Base-by-base conservation (phyloP, 192 early-diverging fungal species). In the Cetraspora pellucida region DNA sequence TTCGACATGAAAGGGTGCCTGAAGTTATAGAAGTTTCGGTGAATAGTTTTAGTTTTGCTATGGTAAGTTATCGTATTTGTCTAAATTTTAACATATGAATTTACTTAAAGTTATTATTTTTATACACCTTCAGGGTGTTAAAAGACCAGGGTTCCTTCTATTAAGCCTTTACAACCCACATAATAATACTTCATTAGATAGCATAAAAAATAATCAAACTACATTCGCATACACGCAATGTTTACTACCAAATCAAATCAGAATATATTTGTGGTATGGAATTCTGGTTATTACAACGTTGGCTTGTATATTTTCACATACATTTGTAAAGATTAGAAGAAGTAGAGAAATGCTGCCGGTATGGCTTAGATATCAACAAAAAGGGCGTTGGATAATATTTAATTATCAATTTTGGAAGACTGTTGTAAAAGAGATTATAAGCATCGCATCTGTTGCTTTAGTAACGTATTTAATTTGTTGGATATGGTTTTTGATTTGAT, bases 201-300 rank as follows among this genome's bases (percentile, higher is more conserved):
- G 1, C 1, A 13, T 43, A 64, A 50, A 82, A 28, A 70, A 81
- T 0, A 59, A 44, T 13, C 47, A 59, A 7, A 27, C 78, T 5
- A 78, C 81, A 16, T 87, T 86, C 68, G 74, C 52, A 1, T 80
- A 89, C 52, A 75, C 81, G 3, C 80, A 85, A 72, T 94, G 93
- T 74, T 89, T 85, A 72, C 72, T 93, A 19, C 93, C 93, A 0
- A 86, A 90, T 79, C 91, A 92, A 79, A 67, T 94, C 10, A 76
- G 81, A 21, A 89, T 93, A 13, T 93, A 82, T 46, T 23, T 77
- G 43, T 65, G 44, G 10, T 84, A 84, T 66, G 54, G 47, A 10
- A 49, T 31, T 2, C 46, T 84, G 3, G 45, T 81, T 1, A 70
- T 37, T 13, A 14, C 72, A 8, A 71, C 83, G 1, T 10, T 81